A percentile compares a stretch with the other conserved stretches of the same genome.
These are phyloP conservation scores for Bullera alba DNA, from an alignment of 768 basidiomycete genomes.

Conservation along the genomic window DNA sequence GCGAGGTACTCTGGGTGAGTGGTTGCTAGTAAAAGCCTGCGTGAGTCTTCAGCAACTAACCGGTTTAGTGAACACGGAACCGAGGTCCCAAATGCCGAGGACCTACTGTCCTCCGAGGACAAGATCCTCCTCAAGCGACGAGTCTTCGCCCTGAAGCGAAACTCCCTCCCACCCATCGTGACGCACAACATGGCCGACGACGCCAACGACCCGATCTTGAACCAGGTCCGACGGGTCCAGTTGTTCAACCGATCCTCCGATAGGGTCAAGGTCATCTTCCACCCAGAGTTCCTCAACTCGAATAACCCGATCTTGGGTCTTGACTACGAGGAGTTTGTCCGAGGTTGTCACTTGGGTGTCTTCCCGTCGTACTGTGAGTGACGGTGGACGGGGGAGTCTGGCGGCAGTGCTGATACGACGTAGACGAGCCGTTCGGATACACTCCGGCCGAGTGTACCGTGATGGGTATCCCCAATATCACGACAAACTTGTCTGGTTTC, in stretches of 20 bases:
- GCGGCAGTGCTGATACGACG: not conserved
- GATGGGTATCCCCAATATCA: conserved; percentile 96
- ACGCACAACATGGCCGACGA: conserved; percentile 99
- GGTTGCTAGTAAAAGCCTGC: not conserved
- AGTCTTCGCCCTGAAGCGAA: conserved; percentile 91
- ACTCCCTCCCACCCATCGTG: conserved; percentile 88
- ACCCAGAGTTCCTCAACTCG: conserved; percentile 94
- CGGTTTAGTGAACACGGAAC: conserved; percentile 61
- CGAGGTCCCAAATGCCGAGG: conserved; percentile 62
- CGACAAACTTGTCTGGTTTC: conserved; percentile 95
- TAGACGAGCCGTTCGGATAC: conserved; percentile 52
- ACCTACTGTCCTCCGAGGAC: conserved; percentile 82
- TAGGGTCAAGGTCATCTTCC: conserved; percentile 95
- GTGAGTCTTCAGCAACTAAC: not conserved
- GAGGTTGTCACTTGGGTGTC: conserved; percentile 95
- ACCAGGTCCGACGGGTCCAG: conserved; percentile 86
- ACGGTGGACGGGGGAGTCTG: not conserved
- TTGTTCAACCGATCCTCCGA: conserved; percentile 83
- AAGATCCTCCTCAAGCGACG: conserved; percentile 90
- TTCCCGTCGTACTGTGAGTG: conserved; percentile 96
- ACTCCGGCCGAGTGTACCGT: conserved; percentile 99
- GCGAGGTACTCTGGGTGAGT: conserved; percentile 82
- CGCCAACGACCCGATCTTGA: conserved; percentile 81
- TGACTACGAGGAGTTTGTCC: conserved; percentile 98
- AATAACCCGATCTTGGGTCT: conserved; percentile 96